Conservation (phyloP, 306 rosid genomes). For the Albizia julibrissin region DNA sequence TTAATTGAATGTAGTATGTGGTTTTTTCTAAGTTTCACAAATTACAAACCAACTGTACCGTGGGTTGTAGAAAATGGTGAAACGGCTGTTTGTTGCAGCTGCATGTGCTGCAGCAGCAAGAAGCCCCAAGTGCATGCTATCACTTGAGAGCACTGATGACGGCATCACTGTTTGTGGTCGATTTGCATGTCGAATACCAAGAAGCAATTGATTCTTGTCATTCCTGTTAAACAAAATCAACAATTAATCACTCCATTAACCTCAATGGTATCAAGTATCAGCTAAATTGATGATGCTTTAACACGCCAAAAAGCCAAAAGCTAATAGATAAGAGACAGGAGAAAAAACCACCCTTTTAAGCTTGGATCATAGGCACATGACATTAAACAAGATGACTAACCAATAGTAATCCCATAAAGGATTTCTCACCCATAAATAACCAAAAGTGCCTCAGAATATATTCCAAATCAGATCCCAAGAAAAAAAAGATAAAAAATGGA, state of each 20-base stretch:
- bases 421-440: neutral
- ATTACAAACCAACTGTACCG: conserved; percentile 49
- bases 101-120: conserved; percentile 99
- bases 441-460: neutral
- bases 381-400: neutral
- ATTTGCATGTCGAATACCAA: conserved; percentile 89
- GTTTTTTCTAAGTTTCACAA: neutral
- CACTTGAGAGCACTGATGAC: conserved; percentile 95
- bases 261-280: neutral
- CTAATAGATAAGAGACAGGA: neutral
- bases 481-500: neutral
- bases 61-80: conserved; percentile 95
- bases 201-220: conserved; percentile 90
- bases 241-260: neutral
- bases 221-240: conserved; percentile 53
- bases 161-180: conserved; percentile 98
- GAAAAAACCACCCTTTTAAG: neutral
- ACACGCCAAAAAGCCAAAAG: neutral
- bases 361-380: neutral
- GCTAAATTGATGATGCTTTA: neutral
- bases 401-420: neutral
- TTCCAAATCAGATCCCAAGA: neutral
- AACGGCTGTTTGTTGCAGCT: conserved; percentile 94
- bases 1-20: conserved; percentile 19
- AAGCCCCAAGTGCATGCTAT: conserved; percentile 99